phyloP scores from a whole-genome alignment of 768 basidiomycete species.

The Kwoniella sp. region DNA sequence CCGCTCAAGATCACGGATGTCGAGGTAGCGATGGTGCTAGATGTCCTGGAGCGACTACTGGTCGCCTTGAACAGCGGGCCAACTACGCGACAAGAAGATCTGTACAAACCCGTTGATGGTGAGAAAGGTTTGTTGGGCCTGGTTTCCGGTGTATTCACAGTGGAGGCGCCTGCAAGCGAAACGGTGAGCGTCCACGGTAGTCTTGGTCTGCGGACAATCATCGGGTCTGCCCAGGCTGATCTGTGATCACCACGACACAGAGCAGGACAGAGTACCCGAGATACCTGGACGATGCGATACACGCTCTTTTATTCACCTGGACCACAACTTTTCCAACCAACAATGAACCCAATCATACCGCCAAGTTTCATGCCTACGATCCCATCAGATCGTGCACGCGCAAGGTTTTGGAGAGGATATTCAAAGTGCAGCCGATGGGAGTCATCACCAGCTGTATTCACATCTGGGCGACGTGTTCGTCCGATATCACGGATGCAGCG shows the following conservation, averaged over 20 bases:
- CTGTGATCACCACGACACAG: no score
- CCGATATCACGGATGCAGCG: conserved; percentile 42
- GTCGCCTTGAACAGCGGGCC: conserved; percentile 51
- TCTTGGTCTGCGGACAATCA: no score
- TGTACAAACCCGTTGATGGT: conserved; percentile 40
- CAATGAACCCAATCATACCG: conserved; percentile 5
- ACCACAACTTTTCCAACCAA: conserved; percentile 43
- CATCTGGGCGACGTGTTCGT: conserved; percentile 64
- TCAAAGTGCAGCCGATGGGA: conserved; percentile 72
- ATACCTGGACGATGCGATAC: conserved; percentile 73
- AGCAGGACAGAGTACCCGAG: conserved; percentile 66
- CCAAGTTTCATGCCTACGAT: conserved; percentile 56
- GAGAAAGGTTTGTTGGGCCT: conserved; percentile 72
- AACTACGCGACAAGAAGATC: conserved; percentile 41
- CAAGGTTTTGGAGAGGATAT: conserved; percentile 77
- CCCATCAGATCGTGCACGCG: conserved; percentile 67
- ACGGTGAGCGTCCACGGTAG: conserved; percentile 11
- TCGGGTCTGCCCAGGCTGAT: no score
- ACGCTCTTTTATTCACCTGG: conserved; percentile 75
- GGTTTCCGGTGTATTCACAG: conserved; percentile 84
- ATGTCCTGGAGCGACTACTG: conserved; percentile 75
- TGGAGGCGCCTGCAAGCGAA: conserved; percentile 15
- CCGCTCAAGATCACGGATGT: conserved; percentile 20
- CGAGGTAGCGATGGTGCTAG: conserved; percentile 70
- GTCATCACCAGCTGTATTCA: conserved; percentile 78